Percentiles rank a stretch among this genome's conserved stretches.
phyloP scores from a whole-genome alignment of 495 filamentous ascomycete species.

The Neurospora sp. region DNA sequence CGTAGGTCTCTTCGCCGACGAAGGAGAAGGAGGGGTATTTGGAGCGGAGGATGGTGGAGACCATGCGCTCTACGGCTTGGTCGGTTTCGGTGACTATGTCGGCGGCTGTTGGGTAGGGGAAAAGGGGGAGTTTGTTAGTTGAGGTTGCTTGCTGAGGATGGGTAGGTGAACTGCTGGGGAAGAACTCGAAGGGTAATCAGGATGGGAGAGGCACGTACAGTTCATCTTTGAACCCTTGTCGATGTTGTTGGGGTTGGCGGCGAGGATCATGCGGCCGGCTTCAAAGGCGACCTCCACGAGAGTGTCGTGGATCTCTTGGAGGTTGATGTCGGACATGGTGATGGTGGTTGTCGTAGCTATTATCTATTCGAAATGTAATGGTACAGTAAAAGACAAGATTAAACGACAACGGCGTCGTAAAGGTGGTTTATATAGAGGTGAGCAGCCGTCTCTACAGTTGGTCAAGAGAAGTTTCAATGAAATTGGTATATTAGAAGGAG shows the following conservation, averaged over 20 bases:
- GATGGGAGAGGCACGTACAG: conserved; percentile 37
- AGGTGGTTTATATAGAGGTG: not conserved
- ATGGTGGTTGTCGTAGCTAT: not conserved
- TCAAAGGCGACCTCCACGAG: conserved; percentile 62
- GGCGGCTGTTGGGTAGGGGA: conserved; percentile 40
- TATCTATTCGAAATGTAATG: not conserved
- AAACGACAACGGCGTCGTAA: not conserved
- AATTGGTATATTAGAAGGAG: not conserved
- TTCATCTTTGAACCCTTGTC: conserved; percentile 72
- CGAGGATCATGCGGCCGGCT: conserved; percentile 73
- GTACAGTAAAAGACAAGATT: not conserved
- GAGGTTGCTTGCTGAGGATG: not conserved
- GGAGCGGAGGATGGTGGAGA: conserved; percentile 49
- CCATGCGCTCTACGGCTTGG: conserved; percentile 67
- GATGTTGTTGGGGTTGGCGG: conserved; percentile 56
- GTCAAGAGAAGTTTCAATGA: not conserved
- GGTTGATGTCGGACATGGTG: conserved; percentile 44
- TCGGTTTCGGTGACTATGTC: conserved; percentile 87
- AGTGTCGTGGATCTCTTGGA: conserved; percentile 72
- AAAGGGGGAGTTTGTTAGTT: not conserved
- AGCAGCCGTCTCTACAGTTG: not conserved
- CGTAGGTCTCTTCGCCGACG: conserved; percentile 79
- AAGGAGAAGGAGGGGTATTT: conserved; percentile 63
- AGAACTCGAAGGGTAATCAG: not conserved
- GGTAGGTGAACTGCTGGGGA: conserved; percentile 6